Percentiles rank a stretch among this genome's conserved stretches.
phyloP scores from a whole-genome alignment of 768 basidiomycete genomes.

The Tulasnella sp. region DNA sequence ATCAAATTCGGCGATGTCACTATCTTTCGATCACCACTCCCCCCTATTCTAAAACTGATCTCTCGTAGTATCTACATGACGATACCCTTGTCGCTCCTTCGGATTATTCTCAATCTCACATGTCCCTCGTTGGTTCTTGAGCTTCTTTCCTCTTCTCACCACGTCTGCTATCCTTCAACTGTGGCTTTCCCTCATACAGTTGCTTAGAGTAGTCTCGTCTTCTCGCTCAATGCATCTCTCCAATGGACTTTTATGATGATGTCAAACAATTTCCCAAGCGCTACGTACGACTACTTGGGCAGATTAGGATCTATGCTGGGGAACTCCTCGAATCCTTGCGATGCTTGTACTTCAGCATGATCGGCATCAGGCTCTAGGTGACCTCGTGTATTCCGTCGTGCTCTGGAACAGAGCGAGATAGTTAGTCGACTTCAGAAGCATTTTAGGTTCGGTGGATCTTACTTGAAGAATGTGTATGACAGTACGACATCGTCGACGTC shows the following conservation, averaged over 20 bases:
- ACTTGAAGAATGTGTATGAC: constrained; percentile 98
- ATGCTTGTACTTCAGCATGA: constrained; percentile 32
- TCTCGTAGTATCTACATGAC: too few relatives aligned
- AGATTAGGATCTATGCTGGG: constrained; percentile 6
- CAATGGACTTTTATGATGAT: constrained; percentile 3
- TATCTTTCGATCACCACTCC: too few relatives aligned
- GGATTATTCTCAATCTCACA: not conserved
- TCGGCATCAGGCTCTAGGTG: constrained; percentile 85
- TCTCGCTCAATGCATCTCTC: not conserved
- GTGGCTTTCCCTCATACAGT: not conserved
- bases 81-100: not conserved
- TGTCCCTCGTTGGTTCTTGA: not conserved
- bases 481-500: constrained; percentile 85
- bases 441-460: constrained; percentile 22
- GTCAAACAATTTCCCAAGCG: not conserved
- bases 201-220: not conserved
- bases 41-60: too few relatives aligned
- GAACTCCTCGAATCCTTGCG: constrained; percentile 10
- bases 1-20: too few relatives aligned
- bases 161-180: not conserved
- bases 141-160: not conserved
- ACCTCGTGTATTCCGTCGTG: constrained; percentile 71
- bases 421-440: not conserved
- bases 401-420: constrained; percentile 39
- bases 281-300: not conserved